Percentiles rank a stretch among this genome's conserved stretches.
These are phyloP conservation scores for Phycomyces blakesleeanus DNA, from an alignment of 192 early-diverging fungal species.

Conservation along the genomic window DNA sequence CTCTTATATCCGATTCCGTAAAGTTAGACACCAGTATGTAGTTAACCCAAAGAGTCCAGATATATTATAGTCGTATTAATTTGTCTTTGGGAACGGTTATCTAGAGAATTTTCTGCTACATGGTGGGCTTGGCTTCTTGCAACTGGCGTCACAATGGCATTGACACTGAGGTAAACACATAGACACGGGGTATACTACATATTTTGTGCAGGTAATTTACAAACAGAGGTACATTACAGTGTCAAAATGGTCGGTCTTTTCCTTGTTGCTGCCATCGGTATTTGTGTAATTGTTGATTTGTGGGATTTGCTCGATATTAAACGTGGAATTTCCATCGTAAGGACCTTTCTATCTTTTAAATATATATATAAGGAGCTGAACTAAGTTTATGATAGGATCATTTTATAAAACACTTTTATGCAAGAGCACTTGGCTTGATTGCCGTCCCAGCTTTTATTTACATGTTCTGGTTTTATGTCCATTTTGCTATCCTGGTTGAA, in stretches of 20 bases:
- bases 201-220: neutral
- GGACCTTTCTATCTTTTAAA: neutral
- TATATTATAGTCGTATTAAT: neutral
- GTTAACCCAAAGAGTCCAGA: neutral
- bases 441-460: constrained; percentile 76
- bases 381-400: neutral
- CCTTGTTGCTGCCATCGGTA: constrained; percentile 78
- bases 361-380: neutral
- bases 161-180: constrained; percentile 44
- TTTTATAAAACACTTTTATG: constrained; percentile 71
- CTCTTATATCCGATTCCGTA: constrained; percentile 86
- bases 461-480: constrained; percentile 85
- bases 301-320: constrained; percentile 89
- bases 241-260: constrained; percentile 97
- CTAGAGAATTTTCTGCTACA: constrained; percentile 63
- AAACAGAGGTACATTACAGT: constrained; percentile 23
- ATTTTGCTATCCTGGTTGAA: constrained; percentile 79
- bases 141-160: constrained; percentile 79
- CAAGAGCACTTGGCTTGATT: constrained; percentile 81
- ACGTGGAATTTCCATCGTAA: constrained; percentile 64
- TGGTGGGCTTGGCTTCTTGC: constrained; percentile 89
- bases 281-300: constrained; percentile 80
- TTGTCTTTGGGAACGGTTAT: neutral
- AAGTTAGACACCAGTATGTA: constrained; percentile 37
- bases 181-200: neutral